Evolutionary conservation across 2,329 filamentous ascomycete species (phyloP).

Genomic region (Lasiodiplodia hormozganensis): DNA sequence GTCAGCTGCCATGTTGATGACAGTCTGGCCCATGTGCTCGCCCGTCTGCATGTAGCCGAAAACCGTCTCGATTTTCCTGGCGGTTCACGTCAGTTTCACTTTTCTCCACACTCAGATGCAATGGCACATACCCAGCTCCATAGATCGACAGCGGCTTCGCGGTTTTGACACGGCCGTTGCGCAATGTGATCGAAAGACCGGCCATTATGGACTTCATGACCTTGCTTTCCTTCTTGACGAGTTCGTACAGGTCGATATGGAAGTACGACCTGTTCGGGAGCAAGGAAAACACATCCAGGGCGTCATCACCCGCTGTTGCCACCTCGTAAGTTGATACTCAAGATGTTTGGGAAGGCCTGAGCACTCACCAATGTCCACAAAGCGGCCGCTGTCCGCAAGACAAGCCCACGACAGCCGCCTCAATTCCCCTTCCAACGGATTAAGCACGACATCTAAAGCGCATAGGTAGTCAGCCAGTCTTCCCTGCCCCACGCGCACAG

Average conservation of each 20-base stretch:
- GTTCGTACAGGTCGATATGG: conserved; percentile 24
- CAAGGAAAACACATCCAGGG: conserved; percentile 19
- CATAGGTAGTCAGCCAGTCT: too few species aligned
- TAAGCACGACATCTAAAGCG: conserved; percentile 39
- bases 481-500: too few species aligned
- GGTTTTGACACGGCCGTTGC: not conserved
- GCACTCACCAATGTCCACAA: conserved; percentile 35
- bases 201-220: not conserved
- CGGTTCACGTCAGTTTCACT: not conserved
- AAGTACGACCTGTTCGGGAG: conserved; percentile 17
- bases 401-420: conserved; percentile 37
- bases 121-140: not conserved
- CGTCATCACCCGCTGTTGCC: conserved; percentile 1
- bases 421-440: conserved; percentile 38
- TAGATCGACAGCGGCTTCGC: not conserved
- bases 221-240: conserved; percentile 4
- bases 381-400: conserved; percentile 40
- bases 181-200: not conserved
- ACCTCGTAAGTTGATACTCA: not conserved
- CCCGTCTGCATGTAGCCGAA: conserved; percentile 29
- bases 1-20: conserved; percentile 25
- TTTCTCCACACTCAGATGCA: not conserved
- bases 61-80: not conserved
- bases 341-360: not conserved
- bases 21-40: conserved; percentile 31